Evolutionary conservation across 2,329 filamentous ascomycete genomes (phyloP).

Genomic region (Ceratocystis destructans): DNA sequence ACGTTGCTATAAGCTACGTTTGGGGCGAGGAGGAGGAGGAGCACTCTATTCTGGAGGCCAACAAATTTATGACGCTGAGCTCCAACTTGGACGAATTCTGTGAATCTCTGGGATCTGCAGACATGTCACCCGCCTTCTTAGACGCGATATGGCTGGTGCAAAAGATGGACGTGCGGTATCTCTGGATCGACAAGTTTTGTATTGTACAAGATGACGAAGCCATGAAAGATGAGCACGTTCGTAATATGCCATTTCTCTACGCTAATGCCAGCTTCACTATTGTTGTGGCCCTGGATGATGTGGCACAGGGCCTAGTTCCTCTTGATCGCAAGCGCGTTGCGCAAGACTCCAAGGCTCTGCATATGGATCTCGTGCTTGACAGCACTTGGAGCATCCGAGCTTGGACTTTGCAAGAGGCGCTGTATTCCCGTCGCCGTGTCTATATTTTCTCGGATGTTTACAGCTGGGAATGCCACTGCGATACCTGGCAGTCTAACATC

Average conservation of each 20-base stretch:
- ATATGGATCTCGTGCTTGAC: constrained; percentile 29
- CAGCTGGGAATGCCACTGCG: constrained; percentile 36
- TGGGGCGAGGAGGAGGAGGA: constrained; percentile 26
- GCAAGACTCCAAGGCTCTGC: constrained; percentile 22
- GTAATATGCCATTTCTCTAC: constrained; percentile 35
- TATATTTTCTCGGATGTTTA: constrained; percentile 33
- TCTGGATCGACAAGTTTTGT: constrained; percentile 36
- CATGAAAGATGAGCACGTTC: constrained; percentile 30
- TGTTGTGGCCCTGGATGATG: constrained; percentile 31
- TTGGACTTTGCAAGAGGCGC: constrained; percentile 33
- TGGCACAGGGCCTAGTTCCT: constrained; percentile 28
- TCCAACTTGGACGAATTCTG: constrained; percentile 29
- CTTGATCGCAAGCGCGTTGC: constrained; percentile 27
- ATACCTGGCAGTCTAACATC: constrained; percentile 27
- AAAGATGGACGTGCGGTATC: constrained; percentile 31
- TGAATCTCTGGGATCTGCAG: constrained; percentile 27
- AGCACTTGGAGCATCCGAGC: constrained; percentile 31
- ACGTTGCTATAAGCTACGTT: constrained; percentile 35
- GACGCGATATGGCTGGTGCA: constrained; percentile 34
- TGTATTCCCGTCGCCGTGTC: constrained; percentile 32
- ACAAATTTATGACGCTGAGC: constrained; percentile 26
- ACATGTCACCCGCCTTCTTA: constrained; percentile 31
- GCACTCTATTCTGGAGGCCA: constrained; percentile 22
- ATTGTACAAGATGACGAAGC: constrained; percentile 33
- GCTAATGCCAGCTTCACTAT: constrained; percentile 34